These are phyloP conservation scores for Nematocida parisii DNA, from an alignment of 371 early-diverging fungal genomes.

Conservation along the genomic window DNA sequence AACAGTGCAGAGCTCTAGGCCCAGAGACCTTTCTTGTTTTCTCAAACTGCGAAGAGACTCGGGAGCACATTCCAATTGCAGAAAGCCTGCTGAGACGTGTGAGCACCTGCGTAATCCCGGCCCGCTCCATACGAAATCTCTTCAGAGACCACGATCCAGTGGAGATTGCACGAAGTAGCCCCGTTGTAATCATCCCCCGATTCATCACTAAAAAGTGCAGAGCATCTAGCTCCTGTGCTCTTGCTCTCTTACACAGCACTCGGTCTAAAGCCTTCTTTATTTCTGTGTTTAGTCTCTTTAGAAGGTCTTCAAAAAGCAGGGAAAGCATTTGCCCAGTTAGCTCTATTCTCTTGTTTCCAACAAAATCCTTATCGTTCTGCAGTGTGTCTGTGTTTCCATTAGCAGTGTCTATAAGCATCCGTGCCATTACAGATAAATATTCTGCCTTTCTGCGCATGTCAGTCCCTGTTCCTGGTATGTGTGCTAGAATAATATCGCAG, in stretches of 20 bases:
- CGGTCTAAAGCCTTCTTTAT: slow-evolving; percentile 76
- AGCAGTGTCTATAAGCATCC: slow-evolving; percentile 81
- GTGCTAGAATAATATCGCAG: slow-evolving; percentile 84
- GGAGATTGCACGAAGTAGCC: slow-evolving; percentile 88
- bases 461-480: slow-evolving; percentile 79
- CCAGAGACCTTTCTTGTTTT: slow-evolving; percentile 98
- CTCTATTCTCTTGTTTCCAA: slow-evolving; percentile 99
- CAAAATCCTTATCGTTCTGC: slow-evolving; percentile 96
- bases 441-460: slow-evolving; percentile 78
- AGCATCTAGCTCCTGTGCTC: slow-evolving; percentile 89
- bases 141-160: slow-evolving; percentile 98
- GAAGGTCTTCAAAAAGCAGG: slow-evolving; percentile 96
- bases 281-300: slow-evolving; percentile 89
- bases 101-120: slow-evolving; percentile 95
- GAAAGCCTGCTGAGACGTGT: slow-evolving; percentile 89
- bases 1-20: slow-evolving; percentile 92
- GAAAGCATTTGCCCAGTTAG: slow-evolving; percentile 89
- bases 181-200: slow-evolving; percentile 84
- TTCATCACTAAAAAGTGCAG: slow-evolving; percentile 77
- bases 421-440: slow-evolving; percentile 91
- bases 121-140: slow-evolving; percentile 99
- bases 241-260: slow-evolving; percentile 81
- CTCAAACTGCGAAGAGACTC: slow-evolving; percentile 96
- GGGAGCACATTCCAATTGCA: slow-evolving; percentile 97
- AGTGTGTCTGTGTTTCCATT: slow-evolving; percentile 74